Conservation (phyloP, 176 grass and related monocot genomes). For the Cenchrus purpureus region DNA sequence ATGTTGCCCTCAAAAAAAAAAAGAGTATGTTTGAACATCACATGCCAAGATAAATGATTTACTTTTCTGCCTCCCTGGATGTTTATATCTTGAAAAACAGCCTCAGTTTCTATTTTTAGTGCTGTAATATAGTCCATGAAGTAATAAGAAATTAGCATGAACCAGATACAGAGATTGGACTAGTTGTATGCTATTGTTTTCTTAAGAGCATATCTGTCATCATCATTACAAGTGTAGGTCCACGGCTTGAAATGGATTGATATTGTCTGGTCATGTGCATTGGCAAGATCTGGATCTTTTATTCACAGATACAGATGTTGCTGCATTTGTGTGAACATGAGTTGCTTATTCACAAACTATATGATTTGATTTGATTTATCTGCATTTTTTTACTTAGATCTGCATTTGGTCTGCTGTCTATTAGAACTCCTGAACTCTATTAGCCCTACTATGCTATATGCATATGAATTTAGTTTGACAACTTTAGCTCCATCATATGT, state of each 20-base stretch:
- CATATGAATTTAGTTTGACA: conserved; percentile 27
- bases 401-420: background rate
- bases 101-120: background rate
- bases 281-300: background rate
- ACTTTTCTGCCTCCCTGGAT: conserved; percentile 11
- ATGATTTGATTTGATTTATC: conserved; percentile 9
- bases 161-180: conserved; percentile 4
- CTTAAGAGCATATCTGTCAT: background rate
- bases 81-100: conserved; percentile 7
- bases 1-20: background rate
- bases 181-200: background rate
- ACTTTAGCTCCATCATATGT: background rate
- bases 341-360: conserved; percentile 4
- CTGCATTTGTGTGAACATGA: conserved; percentile 13
- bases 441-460: background rate
- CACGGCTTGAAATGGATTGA: conserved; percentile 19
- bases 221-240: background rate
- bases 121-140: conserved; percentile 1
- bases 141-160: conserved; percentile 20
- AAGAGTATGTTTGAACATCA: conserved; percentile 6
- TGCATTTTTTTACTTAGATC: conserved; percentile 22
- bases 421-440: conserved; percentile 13
- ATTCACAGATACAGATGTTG: background rate
- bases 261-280: background rate
- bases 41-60: conserved; percentile 2